Conservation (phyloP, 2,329 filamentous ascomycete genomes). For the Cercospora sp. region DNA sequence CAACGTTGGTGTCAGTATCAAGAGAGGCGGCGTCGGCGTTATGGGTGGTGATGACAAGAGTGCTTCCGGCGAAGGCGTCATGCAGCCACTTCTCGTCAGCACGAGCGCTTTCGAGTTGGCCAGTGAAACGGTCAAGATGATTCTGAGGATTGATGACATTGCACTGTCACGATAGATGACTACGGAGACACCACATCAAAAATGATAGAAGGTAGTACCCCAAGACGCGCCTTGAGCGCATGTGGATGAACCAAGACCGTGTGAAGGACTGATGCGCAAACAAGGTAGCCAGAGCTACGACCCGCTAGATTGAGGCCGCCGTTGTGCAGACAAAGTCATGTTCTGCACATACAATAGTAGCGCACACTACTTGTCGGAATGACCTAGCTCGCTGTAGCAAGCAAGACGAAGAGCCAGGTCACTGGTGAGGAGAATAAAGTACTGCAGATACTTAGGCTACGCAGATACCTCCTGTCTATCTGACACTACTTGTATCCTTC, state of each 20-base stretch:
- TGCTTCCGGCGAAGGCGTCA: constrained; percentile 61
- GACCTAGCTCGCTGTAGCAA: neutral
- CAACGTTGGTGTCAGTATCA: constrained; percentile 97
- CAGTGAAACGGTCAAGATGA: constrained; percentile 98
- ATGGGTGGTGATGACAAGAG: constrained; percentile 63
- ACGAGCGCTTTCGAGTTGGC: constrained; percentile 97
- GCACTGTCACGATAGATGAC: constrained; percentile 48
- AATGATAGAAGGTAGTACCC: neutral
- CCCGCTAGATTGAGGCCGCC: neutral
- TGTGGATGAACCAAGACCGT: neutral
- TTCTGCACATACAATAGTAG: neutral
- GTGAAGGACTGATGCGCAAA: neutral
- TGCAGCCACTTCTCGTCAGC: constrained; percentile 93
- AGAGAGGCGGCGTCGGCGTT: constrained; percentile 92
- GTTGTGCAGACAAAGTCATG: neutral
- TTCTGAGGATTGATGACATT: constrained; percentile 69
- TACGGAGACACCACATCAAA: neutral
- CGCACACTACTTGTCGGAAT: neutral
- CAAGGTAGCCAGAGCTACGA: neutral
- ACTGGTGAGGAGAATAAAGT: neutral
- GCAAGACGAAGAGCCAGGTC: neutral
- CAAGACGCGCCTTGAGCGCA: neutral
- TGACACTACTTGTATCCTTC: constrained; percentile 2
- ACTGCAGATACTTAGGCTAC: neutral
- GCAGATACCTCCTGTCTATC: neutral